These are phyloP conservation scores for Fusarium proliferatum DNA, from an alignment of 2,329 filamentous ascomycete species.

Conservation along the genomic window DNA sequence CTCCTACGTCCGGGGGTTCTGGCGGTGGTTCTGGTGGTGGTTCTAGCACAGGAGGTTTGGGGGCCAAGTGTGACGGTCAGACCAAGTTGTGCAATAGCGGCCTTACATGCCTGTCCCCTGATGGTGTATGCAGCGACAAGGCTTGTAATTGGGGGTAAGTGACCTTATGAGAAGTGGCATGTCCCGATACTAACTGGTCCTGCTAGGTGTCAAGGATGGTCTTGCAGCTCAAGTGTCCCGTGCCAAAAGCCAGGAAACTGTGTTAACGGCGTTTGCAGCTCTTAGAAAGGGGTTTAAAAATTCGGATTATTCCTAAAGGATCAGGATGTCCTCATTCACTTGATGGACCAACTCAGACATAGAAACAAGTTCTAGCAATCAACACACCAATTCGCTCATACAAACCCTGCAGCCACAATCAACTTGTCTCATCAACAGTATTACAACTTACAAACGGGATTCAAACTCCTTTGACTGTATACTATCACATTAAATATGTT, in stretches of 20 bases:
- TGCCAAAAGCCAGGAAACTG: not conserved
- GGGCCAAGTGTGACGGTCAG: not conserved
- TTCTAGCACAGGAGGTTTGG: not conserved
- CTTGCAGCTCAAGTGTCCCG: not conserved
- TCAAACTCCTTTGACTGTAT: too few relatives aligned
- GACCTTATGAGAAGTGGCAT: accelerated
- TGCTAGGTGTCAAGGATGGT: not conserved
- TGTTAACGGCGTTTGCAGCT: not conserved
- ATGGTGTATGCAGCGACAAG: not conserved
- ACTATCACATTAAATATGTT: too few relatives aligned
- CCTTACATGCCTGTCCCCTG: not conserved
- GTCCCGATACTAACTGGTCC: accelerated
- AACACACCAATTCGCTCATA: too few relatives aligned
- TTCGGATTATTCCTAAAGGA: too few relatives aligned
- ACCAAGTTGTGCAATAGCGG: not conserved
- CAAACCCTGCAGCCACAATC: too few relatives aligned
- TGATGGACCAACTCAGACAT: not conserved
- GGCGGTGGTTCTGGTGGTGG: not conserved
- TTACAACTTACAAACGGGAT: accelerated
- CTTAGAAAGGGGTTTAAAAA: too few relatives aligned
- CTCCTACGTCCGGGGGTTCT: not conserved
- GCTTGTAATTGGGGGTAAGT: not conserved
- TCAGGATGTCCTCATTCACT: not conserved
- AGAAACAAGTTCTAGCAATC: too few relatives aligned
- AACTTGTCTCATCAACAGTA: too few relatives aligned